These are phyloP conservation scores for Blastobotrys peoriensis DNA, from an alignment of 805 yeast species.

Conservation along the genomic window DNA sequence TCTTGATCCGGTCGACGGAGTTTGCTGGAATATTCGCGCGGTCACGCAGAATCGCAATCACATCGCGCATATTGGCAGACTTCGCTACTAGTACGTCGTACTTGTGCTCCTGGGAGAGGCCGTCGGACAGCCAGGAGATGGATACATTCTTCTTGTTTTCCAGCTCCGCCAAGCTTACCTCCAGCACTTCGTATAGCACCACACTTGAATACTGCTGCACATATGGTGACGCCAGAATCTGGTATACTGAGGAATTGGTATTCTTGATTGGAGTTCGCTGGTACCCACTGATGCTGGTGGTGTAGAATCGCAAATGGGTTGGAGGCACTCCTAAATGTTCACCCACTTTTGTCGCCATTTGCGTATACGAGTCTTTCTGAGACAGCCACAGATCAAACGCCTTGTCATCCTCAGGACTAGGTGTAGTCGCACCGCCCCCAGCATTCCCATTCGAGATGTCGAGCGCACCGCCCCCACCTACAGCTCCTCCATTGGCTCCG, in stretches of 20 bases:
- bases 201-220: conserved; percentile 9
- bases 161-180: conserved; percentile 65
- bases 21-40: conserved; percentile 48
- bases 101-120: conserved; percentile 61
- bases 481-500: neutral
- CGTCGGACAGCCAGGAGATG: conserved; percentile 67
- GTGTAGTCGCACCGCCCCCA: conserved; percentile 18
- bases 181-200: conserved; percentile 72
- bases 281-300: conserved; percentile 51
- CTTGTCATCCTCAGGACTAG: conserved; percentile 11
- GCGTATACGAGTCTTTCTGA: conserved; percentile 49
- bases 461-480: neutral
- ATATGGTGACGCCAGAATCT: conserved; percentile 21
- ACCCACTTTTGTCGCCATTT: conserved; percentile 59
- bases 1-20: conserved; percentile 31
- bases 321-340: conserved; percentile 48
- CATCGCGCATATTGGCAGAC: conserved; percentile 47
- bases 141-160: conserved; percentile 67
- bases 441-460: conserved; percentile 16
- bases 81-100: conserved; percentile 66
- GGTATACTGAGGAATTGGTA: conserved; percentile 34
- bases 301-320: conserved; percentile 57
- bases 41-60: conserved; percentile 50
- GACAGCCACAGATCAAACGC: conserved; percentile 56
- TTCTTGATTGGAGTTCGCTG: conserved; percentile 33